phyloP scores from a whole-genome alignment of 2,329 filamentous ascomycete genomes.

The Claviceps sp. region DNA sequence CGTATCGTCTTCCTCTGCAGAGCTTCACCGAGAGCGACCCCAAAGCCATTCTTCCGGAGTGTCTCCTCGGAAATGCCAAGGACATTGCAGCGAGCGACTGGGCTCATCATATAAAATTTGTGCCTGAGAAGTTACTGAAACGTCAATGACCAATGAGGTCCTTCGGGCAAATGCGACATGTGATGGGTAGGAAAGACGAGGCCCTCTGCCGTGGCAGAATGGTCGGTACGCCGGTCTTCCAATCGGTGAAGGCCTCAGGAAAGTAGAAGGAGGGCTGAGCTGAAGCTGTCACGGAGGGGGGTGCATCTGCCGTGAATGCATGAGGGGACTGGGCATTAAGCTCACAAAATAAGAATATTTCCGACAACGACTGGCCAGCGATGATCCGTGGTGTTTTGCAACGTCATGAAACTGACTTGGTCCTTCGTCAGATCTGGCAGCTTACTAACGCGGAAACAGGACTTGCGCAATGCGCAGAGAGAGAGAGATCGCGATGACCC shows the following conservation, averaged over 20 bases:
- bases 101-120: neutral
- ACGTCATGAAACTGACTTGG: neutral
- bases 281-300: neutral
- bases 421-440: neutral
- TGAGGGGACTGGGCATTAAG: neutral
- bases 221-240: neutral
- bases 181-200: neutral
- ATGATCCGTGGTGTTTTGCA: neutral
- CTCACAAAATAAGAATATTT: neutral
- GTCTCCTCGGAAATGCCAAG: neutral
- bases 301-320: neutral
- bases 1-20: neutral
- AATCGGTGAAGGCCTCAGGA: neutral
- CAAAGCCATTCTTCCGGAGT: neutral
- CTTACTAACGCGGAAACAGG: neutral
- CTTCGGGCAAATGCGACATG: neutral
- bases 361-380: neutral
- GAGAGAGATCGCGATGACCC: slow-evolving; percentile 5
- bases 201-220: neutral
- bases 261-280: neutral
- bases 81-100: neutral
- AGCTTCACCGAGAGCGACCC: neutral
- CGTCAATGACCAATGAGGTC: neutral
- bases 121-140: neutral
- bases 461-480: neutral